These are phyloP conservation scores for Eucalyptus marginata DNA, from an alignment of 345 rosid species.

Conservation along the genomic window DNA sequence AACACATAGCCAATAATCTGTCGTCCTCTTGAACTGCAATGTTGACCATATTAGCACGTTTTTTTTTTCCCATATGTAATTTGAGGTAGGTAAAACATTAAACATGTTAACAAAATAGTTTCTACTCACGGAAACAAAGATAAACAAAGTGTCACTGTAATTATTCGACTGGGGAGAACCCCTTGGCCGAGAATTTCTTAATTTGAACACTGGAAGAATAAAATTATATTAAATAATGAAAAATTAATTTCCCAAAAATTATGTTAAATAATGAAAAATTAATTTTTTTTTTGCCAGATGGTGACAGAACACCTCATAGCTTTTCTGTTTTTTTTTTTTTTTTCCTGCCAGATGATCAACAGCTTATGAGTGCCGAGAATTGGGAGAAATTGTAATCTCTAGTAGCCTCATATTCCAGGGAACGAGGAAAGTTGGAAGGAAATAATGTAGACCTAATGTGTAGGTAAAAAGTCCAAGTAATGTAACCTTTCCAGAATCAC, in stretches of 20 bases:
- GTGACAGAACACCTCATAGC: background rate
- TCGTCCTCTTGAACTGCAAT: too few species aligned
- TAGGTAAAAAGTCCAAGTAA: background rate
- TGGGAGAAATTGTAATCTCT: background rate
- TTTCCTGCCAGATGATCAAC: fast-evolving
- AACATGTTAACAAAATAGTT: background rate
- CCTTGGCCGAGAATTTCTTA: background rate
- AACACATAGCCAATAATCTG: too few species aligned
- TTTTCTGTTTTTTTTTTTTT: background rate
- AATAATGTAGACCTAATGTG: background rate
- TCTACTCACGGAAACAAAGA: background rate
- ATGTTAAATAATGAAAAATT: too few species aligned
- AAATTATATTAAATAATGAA: background rate
- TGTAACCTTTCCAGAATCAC: conserved; percentile 86
- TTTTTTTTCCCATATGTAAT: background rate
- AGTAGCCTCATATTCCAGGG: background rate
- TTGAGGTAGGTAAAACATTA: background rate
- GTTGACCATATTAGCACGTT: too few species aligned
- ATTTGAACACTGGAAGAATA: too few species aligned
- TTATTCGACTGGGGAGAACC: background rate
- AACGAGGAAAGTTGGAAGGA: background rate
- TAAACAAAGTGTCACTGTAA: background rate
- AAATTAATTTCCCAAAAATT: background rate
- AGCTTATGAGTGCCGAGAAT: background rate
- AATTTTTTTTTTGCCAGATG: background rate